Evolutionary conservation across 225 moss, liverwort and hornwort species (phyloP), one percentile per base, ranked within the genome.

Genomic region (Lunularia cruciata): DNA sequence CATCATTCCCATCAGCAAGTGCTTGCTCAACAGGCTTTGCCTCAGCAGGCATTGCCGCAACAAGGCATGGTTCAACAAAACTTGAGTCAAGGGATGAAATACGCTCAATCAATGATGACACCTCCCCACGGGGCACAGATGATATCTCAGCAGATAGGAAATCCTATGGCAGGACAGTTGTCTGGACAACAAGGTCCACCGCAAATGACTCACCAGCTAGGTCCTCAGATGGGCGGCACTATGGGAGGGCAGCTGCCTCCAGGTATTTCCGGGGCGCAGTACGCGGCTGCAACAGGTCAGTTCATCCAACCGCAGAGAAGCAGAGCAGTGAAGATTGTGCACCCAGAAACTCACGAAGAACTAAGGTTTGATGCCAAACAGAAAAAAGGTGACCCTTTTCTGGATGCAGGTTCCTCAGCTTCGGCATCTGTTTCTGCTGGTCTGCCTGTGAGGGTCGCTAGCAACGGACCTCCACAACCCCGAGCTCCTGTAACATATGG

Each of bases 291-390:
- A 28, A 74, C 67, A 47, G 56, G 25, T 72, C 90, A 71, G 51
- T 83, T 66, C 30, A 76, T 92, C 58, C 71, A 86, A 8, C 92
- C 86, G 6, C 87, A 83, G 68, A 79, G 72, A 70, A 92, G 82
- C 77, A 84, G 82, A 74, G 86, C 96, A 16, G 79, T 98, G 16
- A 90, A 88, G 78, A 98, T 98, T 68, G 86, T 98, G 67, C 49
- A 98, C 71, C 96, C 96, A 26, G 68, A 65, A 46, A 98, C 96
- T 27, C 90, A 79, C 69, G 92, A 98, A 76, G 92, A 90, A 74
- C 60, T 98, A 59, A 88, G 92, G 79, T 76, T 98, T 73, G 88
- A 91, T 63, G 78, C 57, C 2, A 72, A 85, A 30, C 67, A 84
- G 8, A 96, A 86, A 80, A 96, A 88, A 78, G 88, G 86, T 60